phyloP scores from a whole-genome alignment of 352 stramenopile genomes.

The Thalassiosira livingstoniorum region DNA sequence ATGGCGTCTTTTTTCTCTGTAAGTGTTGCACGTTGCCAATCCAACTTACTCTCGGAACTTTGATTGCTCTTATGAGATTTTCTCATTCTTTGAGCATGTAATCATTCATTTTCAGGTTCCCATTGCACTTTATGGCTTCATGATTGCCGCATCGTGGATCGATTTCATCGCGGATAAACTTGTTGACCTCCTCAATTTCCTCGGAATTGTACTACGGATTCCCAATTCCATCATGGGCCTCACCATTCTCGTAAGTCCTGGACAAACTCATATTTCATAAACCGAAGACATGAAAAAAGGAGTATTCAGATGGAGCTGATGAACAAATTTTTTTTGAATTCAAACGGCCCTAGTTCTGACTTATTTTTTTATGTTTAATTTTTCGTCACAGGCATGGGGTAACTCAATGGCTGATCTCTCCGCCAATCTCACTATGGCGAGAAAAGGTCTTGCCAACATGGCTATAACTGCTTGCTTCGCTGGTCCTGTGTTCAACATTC shows the following conservation, averaged over 20 bases:
- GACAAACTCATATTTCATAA: too few species aligned
- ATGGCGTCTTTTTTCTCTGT: conserved; percentile 52
- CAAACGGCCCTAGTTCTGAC: too few species aligned
- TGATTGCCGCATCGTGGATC: conserved; percentile 86
- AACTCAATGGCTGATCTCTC: conserved; percentile 90
- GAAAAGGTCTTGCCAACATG: conserved; percentile 87
- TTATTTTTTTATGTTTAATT: too few species aligned
- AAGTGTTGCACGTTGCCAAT: conserved; percentile 7
- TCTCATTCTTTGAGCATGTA: conserved; percentile 45
- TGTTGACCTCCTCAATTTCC: conserved; percentile 80
- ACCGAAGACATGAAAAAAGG: too few species aligned
- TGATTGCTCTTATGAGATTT: background rate
- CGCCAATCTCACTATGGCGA: conserved; percentile 89
- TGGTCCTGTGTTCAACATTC: conserved; percentile 85
- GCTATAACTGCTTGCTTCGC: conserved; percentile 85
- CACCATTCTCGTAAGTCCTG: conserved; percentile 89
- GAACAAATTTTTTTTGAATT: too few species aligned
- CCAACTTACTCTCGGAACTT: background rate
- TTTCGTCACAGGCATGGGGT: too few species aligned
- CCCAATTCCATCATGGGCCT: conserved; percentile 87
- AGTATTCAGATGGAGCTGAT: too few species aligned
- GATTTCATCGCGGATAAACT: conserved; percentile 85
- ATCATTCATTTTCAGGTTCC: conserved; percentile 56
- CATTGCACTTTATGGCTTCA: conserved; percentile 85
- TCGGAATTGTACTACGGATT: conserved; percentile 86